phyloP scores from a whole-genome alignment of 352 stramenopile genomes.

The Phytophthora melonis region DNA sequence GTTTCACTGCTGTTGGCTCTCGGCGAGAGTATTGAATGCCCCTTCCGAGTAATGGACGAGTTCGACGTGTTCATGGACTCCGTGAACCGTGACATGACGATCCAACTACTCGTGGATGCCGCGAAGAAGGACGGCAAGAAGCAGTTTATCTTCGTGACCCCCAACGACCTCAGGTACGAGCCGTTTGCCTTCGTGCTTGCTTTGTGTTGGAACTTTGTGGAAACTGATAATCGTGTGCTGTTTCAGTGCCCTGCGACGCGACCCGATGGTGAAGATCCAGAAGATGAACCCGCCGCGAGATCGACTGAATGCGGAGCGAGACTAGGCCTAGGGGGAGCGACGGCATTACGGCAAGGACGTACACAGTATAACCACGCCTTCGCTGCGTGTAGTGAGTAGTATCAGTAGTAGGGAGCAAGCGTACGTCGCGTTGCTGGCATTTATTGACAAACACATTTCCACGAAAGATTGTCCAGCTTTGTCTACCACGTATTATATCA shows the following conservation, averaged over 20 bases:
- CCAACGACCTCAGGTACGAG: slow-evolving; percentile 86
- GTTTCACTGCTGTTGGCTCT: slow-evolving; percentile 97
- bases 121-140: slow-evolving; percentile 81
- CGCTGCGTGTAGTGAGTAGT: slow-evolving; percentile 30
- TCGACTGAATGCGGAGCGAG: slow-evolving; percentile 65
- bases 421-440: slow-evolving; percentile 11
- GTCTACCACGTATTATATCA: too few species aligned
- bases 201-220: slow-evolving; percentile 1
- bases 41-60: slow-evolving; percentile 98
- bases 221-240: not conserved
- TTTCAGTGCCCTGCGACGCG: slow-evolving; percentile 68
- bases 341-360: slow-evolving; percentile 3
- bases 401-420: slow-evolving; percentile 27
- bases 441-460: slow-evolving; percentile 32
- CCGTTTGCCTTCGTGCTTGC: slow-evolving; percentile 2
- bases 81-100: slow-evolving; percentile 95
- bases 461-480: not conserved
- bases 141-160: slow-evolving; percentile 92
- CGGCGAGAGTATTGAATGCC: slow-evolving; percentile 90
- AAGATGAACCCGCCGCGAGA: slow-evolving; percentile 90
- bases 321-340: slow-evolving; percentile 18
- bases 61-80: slow-evolving; percentile 99
- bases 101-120: slow-evolving; percentile 94
- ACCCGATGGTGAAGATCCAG: slow-evolving; percentile 88
- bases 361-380: slow-evolving; percentile 28